These are phyloP conservation scores for Colletotrichum neosansevieriae DNA, from an alignment of 2,329 filamentous ascomycete genomes.

Conservation along the genomic window DNA sequence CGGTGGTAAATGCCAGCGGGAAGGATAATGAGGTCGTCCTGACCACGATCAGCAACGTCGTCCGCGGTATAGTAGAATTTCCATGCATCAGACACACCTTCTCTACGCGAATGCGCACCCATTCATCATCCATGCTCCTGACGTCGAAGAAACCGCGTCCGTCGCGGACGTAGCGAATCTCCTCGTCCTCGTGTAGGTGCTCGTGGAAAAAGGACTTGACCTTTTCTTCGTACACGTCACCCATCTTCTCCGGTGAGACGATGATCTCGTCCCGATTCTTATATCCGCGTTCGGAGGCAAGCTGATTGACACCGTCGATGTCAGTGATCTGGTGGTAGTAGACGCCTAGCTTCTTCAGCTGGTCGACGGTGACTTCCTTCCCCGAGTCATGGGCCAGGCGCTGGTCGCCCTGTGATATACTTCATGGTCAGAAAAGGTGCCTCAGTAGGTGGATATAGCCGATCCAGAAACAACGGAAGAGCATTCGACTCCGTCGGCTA, in stretches of 20 bases:
- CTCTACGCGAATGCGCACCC: slow-evolving; percentile 87
- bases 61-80: background rate
- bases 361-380: slow-evolving; percentile 70
- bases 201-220: slow-evolving; percentile 95
- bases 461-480: background rate
- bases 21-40: slow-evolving; percentile 88
- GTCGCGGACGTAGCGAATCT: slow-evolving; percentile 93
- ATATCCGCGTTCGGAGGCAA: slow-evolving; percentile 84
- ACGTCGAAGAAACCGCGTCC: slow-evolving; percentile 96
- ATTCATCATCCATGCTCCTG: slow-evolving; percentile 82
- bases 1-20: slow-evolving; percentile 97
- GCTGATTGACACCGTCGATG: slow-evolving; percentile 75
- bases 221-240: slow-evolving; percentile 89
- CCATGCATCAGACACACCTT: slow-evolving; percentile 62
- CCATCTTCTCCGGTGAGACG: slow-evolving; percentile 88
- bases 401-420: slow-evolving; percentile 81
- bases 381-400: slow-evolving; percentile 91
- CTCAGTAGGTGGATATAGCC: background rate
- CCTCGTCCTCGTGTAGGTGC: slow-evolving; percentile 97
- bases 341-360: slow-evolving; percentile 82
- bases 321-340: slow-evolving; percentile 78
- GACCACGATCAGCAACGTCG: background rate
- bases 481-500: slow-evolving; percentile 25
- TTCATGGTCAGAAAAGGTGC: background rate
- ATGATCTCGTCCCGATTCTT: slow-evolving; percentile 95